Base-by-base conservation (phyloP, 2,329 filamentous ascomycete genomes). In the Fusarium denticulatum region DNA sequence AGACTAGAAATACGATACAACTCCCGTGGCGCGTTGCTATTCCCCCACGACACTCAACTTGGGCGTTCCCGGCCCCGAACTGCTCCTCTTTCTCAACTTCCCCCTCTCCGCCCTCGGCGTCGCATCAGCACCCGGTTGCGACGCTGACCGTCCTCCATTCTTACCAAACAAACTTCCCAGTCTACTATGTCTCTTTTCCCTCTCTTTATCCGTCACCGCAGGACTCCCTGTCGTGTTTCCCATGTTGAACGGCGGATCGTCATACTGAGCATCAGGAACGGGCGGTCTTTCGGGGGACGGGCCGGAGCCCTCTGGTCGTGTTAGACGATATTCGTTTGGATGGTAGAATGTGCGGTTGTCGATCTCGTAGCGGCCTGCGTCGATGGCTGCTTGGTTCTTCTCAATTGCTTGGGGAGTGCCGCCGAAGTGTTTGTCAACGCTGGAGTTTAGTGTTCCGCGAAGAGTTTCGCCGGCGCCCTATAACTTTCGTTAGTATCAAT, bases 381-480 rank as follows among this genome's bases (percentile, higher is more conserved):
- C 76, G 6, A 77, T 70, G 5, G 75, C 67, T 20, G 71, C 69
- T 43, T 77, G 75, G 36, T 77, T 71, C 66, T 75, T 77, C 14
- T 77, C 66, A 30, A 73, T 71, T 13, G 72, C 69, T 14, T 64
- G 43, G 0, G 57, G n/a, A 3, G 47, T 59, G 6, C 60, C 58
- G 9, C 76, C 76, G 16, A 77, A 66, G 10, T 62, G 69, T 47
- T 56, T 73, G 49, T 77, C 75, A 4, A 77, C 69, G 26, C 50
- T 75, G 7, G 72, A 71, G 60, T 77, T 77, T 30, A 77, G 58
- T n/a, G 76, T 77, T 18, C 76, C 76, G 1, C 76, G 76, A 6
- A 77, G 74, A 14, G 76, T 75, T 45, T 77, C 76, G 9, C 76
- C 73, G 14, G 76, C 76, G 18, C 76, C 76, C 76, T 77, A 10